Conservation (phyloP, 2,329 filamentous ascomycete species). For the Aureobasidium vineae region DNA sequence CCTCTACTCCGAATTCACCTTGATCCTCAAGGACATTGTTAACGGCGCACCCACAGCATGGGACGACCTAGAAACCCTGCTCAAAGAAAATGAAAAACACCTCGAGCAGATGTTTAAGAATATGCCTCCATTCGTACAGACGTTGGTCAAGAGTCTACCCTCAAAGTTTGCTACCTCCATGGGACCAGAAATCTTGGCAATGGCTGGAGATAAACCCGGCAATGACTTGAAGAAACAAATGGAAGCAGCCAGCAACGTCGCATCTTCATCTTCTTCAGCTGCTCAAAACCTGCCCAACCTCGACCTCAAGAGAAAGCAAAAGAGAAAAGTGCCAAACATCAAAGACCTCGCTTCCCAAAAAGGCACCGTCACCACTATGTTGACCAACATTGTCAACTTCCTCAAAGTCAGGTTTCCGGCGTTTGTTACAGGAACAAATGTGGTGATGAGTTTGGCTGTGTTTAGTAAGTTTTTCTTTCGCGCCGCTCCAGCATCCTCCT, state of each 20-base stretch:
- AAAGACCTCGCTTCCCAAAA: constrained; percentile 81
- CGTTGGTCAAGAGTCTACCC: constrained; percentile 79
- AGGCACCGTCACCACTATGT: constrained; percentile 77
- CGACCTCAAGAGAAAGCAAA: constrained; percentile 44
- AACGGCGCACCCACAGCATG: constrained; percentile 94
- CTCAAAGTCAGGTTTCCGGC: constrained; percentile 86
- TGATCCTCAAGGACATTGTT: constrained; percentile 87
- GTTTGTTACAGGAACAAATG: constrained; percentile 79
- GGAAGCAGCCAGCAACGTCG: constrained; percentile 38
- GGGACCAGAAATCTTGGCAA: constrained; percentile 78
- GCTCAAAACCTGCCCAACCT: not conserved
- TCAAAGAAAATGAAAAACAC: constrained; percentile 62
- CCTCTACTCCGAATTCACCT: constrained; percentile 78
- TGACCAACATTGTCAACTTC: constrained; percentile 88
- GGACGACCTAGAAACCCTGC: constrained; percentile 73
- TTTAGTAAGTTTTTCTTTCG: constrained; percentile 55
- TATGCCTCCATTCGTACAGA: constrained; percentile 77
- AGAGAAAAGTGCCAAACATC: constrained; percentile 66
- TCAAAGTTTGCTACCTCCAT: constrained; percentile 73
- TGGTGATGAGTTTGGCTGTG: constrained; percentile 83
- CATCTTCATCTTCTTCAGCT: not conserved
- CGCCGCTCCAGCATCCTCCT: too few relatives aligned
- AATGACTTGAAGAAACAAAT: constrained; percentile 43
- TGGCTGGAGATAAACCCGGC: constrained; percentile 65
- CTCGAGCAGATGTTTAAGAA: constrained; percentile 62